Conservation (phyloP, 345 rosid species). For the Rhizophora mangle region DNA sequence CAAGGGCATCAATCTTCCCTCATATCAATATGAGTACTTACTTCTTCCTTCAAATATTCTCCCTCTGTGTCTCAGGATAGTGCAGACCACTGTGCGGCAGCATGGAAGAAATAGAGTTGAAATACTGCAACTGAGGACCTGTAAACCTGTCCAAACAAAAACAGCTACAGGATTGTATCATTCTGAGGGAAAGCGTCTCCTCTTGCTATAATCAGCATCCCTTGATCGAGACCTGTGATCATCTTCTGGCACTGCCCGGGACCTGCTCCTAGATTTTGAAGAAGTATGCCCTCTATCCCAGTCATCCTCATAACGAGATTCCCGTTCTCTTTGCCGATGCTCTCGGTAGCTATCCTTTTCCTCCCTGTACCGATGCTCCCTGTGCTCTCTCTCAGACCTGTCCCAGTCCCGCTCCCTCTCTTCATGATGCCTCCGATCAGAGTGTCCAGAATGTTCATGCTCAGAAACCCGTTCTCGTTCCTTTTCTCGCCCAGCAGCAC, state of each 20-base stretch:
- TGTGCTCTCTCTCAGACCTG: slow-evolving; percentile 51
- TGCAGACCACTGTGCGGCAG: background rate
- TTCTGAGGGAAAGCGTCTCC: slow-evolving; percentile 57
- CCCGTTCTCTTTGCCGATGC: slow-evolving; percentile 66
- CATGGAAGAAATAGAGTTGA: background rate
- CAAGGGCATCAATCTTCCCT: slow-evolving; percentile 26
- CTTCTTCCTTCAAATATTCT: slow-evolving; percentile 44
- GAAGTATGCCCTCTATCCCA: slow-evolving; percentile 70
- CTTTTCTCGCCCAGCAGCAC: slow-evolving; percentile 50
- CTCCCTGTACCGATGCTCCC: slow-evolving; percentile 55
- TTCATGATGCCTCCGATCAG: slow-evolving; percentile 68
- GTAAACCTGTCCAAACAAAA: slow-evolving; percentile 12
- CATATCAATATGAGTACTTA: slow-evolving; percentile 43
- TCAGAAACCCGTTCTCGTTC: slow-evolving; percentile 63
- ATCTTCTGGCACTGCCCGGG: slow-evolving; percentile 62
- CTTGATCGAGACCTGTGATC: slow-evolving; percentile 67
- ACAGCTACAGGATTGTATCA: slow-evolving; percentile 22
- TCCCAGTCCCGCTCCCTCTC: slow-evolving; percentile 67
- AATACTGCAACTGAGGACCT: background rate
- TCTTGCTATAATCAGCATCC: slow-evolving; percentile 74
- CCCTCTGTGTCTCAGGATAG: slow-evolving; percentile 23
- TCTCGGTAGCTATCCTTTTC: slow-evolving; percentile 67
- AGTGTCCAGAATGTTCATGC: slow-evolving; percentile 72
- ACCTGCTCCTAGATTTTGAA: slow-evolving; percentile 63
- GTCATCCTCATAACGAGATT: slow-evolving; percentile 59